Percentiles rank a stretch among this genome's conserved stretches.
These are phyloP conservation scores for Phlyctochytrium bullatum DNA, from an alignment of 192 early-diverging fungal genomes.

Conservation along the genomic window DNA sequence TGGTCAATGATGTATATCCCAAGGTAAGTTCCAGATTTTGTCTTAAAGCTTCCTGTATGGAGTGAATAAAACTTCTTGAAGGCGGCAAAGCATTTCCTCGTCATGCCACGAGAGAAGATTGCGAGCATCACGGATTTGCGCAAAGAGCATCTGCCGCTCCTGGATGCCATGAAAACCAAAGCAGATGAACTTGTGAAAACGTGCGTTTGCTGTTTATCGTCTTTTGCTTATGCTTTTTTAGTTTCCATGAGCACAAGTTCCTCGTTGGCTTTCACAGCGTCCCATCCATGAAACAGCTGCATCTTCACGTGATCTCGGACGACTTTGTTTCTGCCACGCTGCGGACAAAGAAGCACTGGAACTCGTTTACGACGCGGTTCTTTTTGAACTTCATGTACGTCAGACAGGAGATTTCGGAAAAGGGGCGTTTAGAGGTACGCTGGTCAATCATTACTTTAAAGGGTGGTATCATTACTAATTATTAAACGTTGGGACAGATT, in stretches of 20 bases:
- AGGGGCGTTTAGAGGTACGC: constrained; percentile 36
- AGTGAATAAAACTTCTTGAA: neutral
- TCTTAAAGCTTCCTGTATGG: neutral
- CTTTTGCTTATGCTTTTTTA: neutral
- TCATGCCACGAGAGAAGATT: neutral
- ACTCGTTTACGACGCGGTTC: constrained; percentile 61
- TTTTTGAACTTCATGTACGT: constrained; percentile 48
- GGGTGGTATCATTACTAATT: neutral
- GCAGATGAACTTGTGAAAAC: neutral
- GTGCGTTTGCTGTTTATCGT: neutral
- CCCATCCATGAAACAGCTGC: constrained; percentile 59
- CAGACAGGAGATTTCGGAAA: constrained; percentile 27
- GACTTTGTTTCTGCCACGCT: constrained; percentile 52
- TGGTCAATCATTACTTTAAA: too few species aligned
- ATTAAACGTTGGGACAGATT: constrained; percentile 13
- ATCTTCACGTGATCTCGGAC: constrained; percentile 63
- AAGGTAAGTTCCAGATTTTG: neutral
- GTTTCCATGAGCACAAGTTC: constrained; percentile 13
- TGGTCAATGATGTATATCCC: neutral
- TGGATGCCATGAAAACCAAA: neutral
- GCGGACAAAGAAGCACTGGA: constrained; percentile 63
- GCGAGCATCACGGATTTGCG: neutral
- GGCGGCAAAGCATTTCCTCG: neutral
- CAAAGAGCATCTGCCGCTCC: neutral
- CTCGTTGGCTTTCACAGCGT: constrained; percentile 62